Evolutionary conservation across 352 stramenopile species (phyloP), one percentile per base, ranked within the genome.

Genomic region (Phytophthora pistaciae): DNA sequence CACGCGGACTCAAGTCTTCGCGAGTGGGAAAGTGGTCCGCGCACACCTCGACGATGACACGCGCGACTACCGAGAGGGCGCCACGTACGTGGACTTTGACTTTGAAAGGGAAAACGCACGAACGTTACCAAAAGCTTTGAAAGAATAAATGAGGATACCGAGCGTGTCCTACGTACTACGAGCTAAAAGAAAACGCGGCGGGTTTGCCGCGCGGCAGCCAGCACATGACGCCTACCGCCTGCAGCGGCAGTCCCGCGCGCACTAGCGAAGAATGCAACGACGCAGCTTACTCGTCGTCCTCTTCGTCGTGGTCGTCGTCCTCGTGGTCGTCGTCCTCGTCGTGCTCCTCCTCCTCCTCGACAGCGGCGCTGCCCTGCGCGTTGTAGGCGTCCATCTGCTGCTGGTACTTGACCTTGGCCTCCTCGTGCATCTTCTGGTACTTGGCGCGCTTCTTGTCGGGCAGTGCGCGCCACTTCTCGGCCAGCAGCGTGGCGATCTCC

Each of bases 351-450:
- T 78, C 68, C 25, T 81, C 56, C 11, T 72, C 73, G 25, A 46
- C 75, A 33, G 36, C 52, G 59, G 40, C 40, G 6, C 13, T 16
- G 36, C 94, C 93, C 33, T 56, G 60, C 11, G 66, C 66, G 66
- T 98, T 97, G 87, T 99, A 99, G 6, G 70, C 79, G 66, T 95
- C 87, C 87, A 98, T 98, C 54, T 89, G 75, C n/a, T 84, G 74
- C 69, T 96, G 80, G 84, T 99, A 99, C 66, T 85, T 82, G 56
- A 79, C 52, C 79, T 97, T 97, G 57, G 87, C 91, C 55, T 94
- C 87, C 50, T 92, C 84, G 76, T 96, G 81, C 88, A 91, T 85
- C 75, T 95, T 92, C 66, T 97, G 82, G 80, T 93, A 97, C 77
- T 92, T 93, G 65, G 81, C 78, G 72, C 97, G 97, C 82, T 98